Evolutionary conservation across 768 basidiomycete genomes (phyloP), one percentile per base, ranked within the genome.

Genomic region (Naganishia kalamii): DNA sequence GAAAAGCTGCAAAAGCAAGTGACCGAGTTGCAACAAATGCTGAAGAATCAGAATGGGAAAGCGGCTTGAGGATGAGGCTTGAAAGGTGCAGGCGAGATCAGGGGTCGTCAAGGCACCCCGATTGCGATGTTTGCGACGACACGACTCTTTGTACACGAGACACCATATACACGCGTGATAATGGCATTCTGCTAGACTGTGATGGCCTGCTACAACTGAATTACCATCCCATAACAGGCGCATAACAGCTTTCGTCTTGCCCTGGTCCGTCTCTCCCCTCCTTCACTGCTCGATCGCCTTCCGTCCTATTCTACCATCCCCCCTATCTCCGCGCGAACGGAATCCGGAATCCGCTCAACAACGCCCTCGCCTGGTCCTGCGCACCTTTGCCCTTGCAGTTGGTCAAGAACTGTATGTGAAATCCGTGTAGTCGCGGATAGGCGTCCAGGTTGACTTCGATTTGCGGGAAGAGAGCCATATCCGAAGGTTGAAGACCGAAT

Each of bases 351-450:
- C 89, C 94, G 19, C 90, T 92, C 46, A 98, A 76, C 66, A 99
- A 79, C 1, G 89, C 86, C 72, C 92, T 84, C 8, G 91, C 92
- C 65, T 85, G 83, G 75, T 92, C 88, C 80, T 96, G 89, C 7
- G 93, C 93, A 13, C 90, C 90, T n/a, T 86, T 79, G 0, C 94
- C 94, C 48, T 82, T 81, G 4, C 89, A 88, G 74, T 88, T 91
- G 23, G 94, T 97, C 64, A 92, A 83, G 75, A 94, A 92, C 75
- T 93, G 89, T 40, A 99, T 86, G 74, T 97, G 89, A 85, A 99
- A 90, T 21, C 94, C 94, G 72, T 87, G 87, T 49, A 85, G 75
- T 69, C 84, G 85, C 5, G 92, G 90, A 75, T 97, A 99, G 30
- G 88, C 80, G 73, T 97, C 93, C 46, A 88, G 78, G 76, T 96